phyloP scores from a whole-genome alignment of 345 rosid species.

The Eucalyptus brandiana region DNA sequence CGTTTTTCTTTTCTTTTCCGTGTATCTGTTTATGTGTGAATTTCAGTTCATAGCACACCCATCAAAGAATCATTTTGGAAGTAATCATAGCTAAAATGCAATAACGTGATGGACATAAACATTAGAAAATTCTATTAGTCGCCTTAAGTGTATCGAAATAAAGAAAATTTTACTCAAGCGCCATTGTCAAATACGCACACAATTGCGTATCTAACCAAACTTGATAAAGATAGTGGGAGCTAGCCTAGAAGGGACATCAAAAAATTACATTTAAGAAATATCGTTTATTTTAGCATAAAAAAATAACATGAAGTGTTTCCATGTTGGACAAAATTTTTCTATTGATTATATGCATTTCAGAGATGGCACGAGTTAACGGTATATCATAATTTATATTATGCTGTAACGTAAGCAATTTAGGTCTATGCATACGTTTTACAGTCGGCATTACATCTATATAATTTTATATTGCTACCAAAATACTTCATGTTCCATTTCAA shows the following conservation, averaged over 20 bases:
- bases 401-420: no score
- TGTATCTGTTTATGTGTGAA: background rate
- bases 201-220: background rate
- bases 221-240: background rate
- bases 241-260: background rate
- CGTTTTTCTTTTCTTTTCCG: background rate
- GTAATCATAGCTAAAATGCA: background rate
- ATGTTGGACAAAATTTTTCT: background rate
- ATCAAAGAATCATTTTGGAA: background rate
- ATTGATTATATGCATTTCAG: background rate
- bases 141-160: no score
- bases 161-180: background rate
- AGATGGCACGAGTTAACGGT: background rate
- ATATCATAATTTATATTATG: no score
- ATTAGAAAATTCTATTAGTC: background rate
- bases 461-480: background rate
- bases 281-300: background rate
- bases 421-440: fast-evolving
- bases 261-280: no score
- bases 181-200: background rate
- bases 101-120: no score
- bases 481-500: background rate
- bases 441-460: background rate
- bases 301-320: no score
- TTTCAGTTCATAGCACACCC: background rate